These are phyloP conservation scores for Fusarium continuum DNA, from an alignment of 2,329 filamentous ascomycete genomes.

Conservation along the genomic window DNA sequence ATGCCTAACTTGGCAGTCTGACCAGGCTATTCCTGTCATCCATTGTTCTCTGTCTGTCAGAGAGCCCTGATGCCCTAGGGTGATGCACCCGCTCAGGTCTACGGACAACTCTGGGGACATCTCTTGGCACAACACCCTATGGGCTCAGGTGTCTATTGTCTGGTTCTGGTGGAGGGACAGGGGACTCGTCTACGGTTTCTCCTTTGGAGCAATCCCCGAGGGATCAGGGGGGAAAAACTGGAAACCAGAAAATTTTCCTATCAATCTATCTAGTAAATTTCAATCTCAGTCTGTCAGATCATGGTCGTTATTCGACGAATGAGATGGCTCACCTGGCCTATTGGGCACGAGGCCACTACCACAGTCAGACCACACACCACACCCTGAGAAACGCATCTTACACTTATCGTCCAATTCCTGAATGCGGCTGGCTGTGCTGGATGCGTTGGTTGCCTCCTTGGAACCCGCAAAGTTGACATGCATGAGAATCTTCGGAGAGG, in stretches of 20 bases:
- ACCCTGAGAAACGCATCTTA: constrained; percentile 5
- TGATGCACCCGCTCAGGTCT: constrained; percentile 17
- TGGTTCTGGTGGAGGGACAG: constrained; percentile 7
- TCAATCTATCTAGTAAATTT: constrained; percentile 9
- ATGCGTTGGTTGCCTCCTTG: constrained; percentile 31
- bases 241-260: constrained; percentile 18
- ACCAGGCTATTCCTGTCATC: constrained; percentile 32
- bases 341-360: constrained; percentile 27
- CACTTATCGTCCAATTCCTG: constrained; percentile 24
- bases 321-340: constrained; percentile 25
- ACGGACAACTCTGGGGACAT: constrained; percentile 42
- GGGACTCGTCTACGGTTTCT: constrained; percentile 26
- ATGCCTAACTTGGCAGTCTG: constrained; percentile 33
- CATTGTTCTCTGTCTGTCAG: constrained; percentile 13
- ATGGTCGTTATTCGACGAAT: constrained; percentile 33
- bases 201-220: background rate
- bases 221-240: constrained; percentile 13
- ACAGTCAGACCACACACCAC: constrained; percentile 16
- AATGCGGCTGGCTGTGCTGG: constrained; percentile 25
- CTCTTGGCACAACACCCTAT: constrained; percentile 36
- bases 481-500: constrained; percentile 22
- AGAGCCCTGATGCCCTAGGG: constrained; percentile 25
- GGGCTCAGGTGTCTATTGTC: constrained; percentile 23
- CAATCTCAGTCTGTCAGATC: constrained; percentile 39
- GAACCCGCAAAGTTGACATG: constrained; percentile 29